A percentile compares a stretch with the other conserved stretches of the same genome.
Conservation (phyloP, 1,139 yeast genomes). For the Yamadazyma kanchanaburiensis region DNA sequence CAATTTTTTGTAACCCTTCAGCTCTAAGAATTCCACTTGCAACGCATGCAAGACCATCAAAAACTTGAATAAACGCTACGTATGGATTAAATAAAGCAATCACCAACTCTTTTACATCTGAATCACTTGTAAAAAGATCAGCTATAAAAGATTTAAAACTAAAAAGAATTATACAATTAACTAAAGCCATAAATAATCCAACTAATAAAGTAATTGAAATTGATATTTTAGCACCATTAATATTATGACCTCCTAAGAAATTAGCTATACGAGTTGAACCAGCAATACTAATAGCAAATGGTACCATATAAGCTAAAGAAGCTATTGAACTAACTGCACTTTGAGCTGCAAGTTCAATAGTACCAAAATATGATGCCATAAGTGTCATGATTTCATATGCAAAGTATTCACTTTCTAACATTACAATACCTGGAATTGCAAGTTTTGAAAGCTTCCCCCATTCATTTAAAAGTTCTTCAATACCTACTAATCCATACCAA, state of each 20-base stretch:
- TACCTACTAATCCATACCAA: slow-evolving; percentile 59
- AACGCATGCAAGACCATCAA: slow-evolving; percentile 80
- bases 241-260: slow-evolving; percentile 76
- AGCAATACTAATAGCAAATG: slow-evolving; percentile 87
- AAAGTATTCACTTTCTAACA: slow-evolving; percentile 71
- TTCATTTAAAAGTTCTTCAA: slow-evolving; percentile 46
- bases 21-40: slow-evolving; percentile 86
- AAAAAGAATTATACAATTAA: slow-evolving; percentile 53
- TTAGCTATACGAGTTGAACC: slow-evolving; percentile 85
- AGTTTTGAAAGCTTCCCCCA: slow-evolving; percentile 59
- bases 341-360: slow-evolving; percentile 82
- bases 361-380: slow-evolving; percentile 77
- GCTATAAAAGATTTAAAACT: slow-evolving; percentile 59
- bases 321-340: slow-evolving; percentile 83
- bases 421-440: slow-evolving; percentile 70
- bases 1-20: slow-evolving; percentile 80
- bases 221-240: slow-evolving; percentile 59
- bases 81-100: slow-evolving; percentile 56
- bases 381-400: slow-evolving; percentile 72
- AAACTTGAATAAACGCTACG: slow-evolving; percentile 69
- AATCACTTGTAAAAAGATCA: slow-evolving; percentile 64
- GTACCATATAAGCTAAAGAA: slow-evolving; percentile 77
- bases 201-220: slow-evolving; percentile 59
- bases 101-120: slow-evolving; percentile 52
- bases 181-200: slow-evolving; percentile 55